Evolutionary conservation across 1,284 basidiomycete species (phyloP).

Genomic region (Irpex rosettiformis): DNA sequence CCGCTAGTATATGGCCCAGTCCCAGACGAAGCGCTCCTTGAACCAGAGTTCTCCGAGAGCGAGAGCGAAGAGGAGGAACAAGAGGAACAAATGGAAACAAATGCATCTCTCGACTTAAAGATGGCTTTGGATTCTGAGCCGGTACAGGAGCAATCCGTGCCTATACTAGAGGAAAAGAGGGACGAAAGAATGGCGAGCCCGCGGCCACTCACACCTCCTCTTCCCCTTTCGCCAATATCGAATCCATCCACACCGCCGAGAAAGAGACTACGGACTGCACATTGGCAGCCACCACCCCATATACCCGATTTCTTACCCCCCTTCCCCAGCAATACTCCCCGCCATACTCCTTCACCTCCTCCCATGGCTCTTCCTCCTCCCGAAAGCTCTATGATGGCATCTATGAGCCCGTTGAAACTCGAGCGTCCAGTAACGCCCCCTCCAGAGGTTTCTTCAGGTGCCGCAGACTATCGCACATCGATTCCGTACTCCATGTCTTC

Average conservation of each 20-base stretch:
- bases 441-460: conserved; percentile 42
- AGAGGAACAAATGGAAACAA: conserved; percentile 15
- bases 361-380: conserved; percentile 31
- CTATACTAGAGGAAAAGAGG: conserved; percentile 1
- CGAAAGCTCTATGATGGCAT: conserved; percentile 26
- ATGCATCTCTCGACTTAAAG: background rate
- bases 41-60: conserved; percentile 33
- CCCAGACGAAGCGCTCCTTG: conserved; percentile 26
- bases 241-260: conserved; percentile 48
- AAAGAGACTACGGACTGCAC: conserved; percentile 52
- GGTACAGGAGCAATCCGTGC: background rate
- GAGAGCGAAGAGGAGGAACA: conserved; percentile 27
- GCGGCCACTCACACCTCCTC: conserved; percentile 36
- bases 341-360: conserved; percentile 30
- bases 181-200: conserved; percentile 20
- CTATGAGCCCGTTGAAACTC: conserved; percentile 21
- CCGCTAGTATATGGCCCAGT: conserved; percentile 50
- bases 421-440: conserved; percentile 30
- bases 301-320: conserved; percentile 66
- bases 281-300: conserved; percentile 59
- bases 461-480: conserved; percentile 63
- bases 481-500: conserved; percentile 69
- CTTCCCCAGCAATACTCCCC: conserved; percentile 46
- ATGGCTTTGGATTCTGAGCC: background rate
- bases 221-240: conserved; percentile 56